Evolutionary conservation across 2,329 filamentous ascomycete species (phyloP), one percentile per base, ranked within the genome.

Genomic region (Penicillium expansum): DNA sequence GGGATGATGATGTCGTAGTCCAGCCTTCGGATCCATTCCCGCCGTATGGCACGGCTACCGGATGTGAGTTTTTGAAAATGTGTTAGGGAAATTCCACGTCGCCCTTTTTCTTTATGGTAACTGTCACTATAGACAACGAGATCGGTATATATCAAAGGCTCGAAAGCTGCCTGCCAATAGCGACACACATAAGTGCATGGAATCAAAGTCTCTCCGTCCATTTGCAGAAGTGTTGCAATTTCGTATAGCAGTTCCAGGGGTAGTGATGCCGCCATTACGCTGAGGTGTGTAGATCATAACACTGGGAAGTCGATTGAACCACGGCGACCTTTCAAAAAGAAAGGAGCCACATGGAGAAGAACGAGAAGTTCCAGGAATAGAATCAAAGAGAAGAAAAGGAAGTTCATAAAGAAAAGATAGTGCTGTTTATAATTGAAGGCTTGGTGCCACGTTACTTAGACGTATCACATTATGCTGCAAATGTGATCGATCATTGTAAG

Each of bases 131-230:
- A 51, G 5, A 62, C 50, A 18, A 6, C 56, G 14, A 32, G 35
- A 29, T 22, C 22, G 14, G 39, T 47, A 55, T 60, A 62, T 22
- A 61, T 42, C n/a, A 62, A 16, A n/a, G 48, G 30, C 29, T 61
- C 58, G 39, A 61, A 58, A 0, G 48, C 50, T 10, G 39, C 42
- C 48, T 61, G 48, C 62, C 56, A 64, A 55, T 52, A 35, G 27
- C 55, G 60, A 44, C 58, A 62, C 43, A 64, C 60, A 32, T 27
- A n/a, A 44, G 52, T 52, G 37, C 35, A 58, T 14, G 35, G 41
- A 30, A 42, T 35, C 30, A 58, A 30, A 55, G 35, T 39, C 8
- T 11, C 30, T 13, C 32, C 20, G n/a, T 44, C 27, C 16, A 33
- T 48, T 39, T 38, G 56, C 3, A 55, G 30, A 32, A 43, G 16